Evolutionary conservation across 2,329 filamentous ascomycete species (phyloP), one percentile per base, ranked within the genome.

Genomic region (Aspergillus sp.): DNA sequence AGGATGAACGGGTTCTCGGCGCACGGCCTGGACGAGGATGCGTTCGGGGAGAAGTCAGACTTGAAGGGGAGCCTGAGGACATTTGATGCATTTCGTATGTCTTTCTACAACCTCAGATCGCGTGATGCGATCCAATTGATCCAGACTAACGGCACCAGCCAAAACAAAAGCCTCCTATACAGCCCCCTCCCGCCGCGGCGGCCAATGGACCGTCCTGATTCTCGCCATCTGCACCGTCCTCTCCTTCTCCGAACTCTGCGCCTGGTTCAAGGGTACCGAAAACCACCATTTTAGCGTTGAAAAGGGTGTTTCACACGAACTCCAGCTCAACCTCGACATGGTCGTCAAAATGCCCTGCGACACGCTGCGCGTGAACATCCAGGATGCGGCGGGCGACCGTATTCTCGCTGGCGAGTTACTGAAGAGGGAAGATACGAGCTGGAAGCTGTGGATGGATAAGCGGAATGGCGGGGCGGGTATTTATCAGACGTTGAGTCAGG

Each of bases 141-240:
- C 20, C 46, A 19, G 23, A 5, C 13, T 5, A 17, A n/a, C 13
- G 10, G 33, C 32, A 50, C 46, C 63, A 95, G 90, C 93, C 57
- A 97, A 98, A 77, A 88, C 91, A 46, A 97, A 97, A 74, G 82
- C 90, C 13, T 89, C 91, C 63, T 98, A 96, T 71, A 84, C 93
- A 47, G 85, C 86, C 42, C 82, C 84, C 55, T 94, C 89, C 27
- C 80, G 86, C 33, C 86, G 86, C 61, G 94, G 93, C 61, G 91
- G 91, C 53, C 90, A 94, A 73, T 96, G 90, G 87, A 97, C 93
- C 19, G 79, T 96, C 43, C 80, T 84, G 45, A 87, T 98, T 72
- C 74, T 86, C 51, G 53, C 87, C 44, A 75, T 94, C 53, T 93
- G 88, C 53, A 65, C 83, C 53, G 65, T 89, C 53, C 86, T 98